A percentile compares a stretch with the other conserved stretches of the same genome.
phyloP scores from a whole-genome alignment of 306 rosid species.

The Cucurbita pepo region DNA sequence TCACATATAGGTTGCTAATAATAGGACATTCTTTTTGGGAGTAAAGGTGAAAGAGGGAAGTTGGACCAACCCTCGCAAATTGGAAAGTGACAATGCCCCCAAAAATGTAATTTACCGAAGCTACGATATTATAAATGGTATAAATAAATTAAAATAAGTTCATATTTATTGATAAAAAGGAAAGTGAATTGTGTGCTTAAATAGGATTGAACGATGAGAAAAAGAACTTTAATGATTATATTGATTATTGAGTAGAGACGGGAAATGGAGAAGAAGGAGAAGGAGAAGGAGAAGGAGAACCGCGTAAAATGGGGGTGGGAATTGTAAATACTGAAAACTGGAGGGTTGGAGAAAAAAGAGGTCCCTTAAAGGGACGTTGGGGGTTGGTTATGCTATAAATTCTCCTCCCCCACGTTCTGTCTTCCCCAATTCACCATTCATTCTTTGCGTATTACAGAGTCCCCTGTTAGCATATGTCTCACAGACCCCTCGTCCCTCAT shows the following conservation, averaged over 20 bases:
- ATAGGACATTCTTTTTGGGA: neutral
- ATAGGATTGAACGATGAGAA: neutral
- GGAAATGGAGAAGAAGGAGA: neutral
- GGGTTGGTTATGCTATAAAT: neutral
- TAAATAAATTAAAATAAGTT: neutral
- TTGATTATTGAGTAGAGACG: neutral
- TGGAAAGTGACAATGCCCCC: neutral
- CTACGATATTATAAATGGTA: neutral
- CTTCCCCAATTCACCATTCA: neutral
- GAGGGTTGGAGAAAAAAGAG: neutral
- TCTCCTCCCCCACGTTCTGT: neutral
- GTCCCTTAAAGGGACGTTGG: neutral
- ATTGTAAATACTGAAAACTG: neutral
- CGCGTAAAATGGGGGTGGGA: neutral
- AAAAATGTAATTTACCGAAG: neutral
- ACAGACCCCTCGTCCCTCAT: constrained; percentile 26
- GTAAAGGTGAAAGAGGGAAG: neutral
- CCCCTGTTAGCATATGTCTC: constrained; percentile 26
- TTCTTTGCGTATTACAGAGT: neutral
- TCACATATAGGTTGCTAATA: neutral
- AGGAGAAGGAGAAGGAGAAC: neutral
- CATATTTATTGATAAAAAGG: neutral
- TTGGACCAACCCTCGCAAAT: neutral
- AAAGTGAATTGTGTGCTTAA: neutral
- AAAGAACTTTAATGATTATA: neutral